phyloP scores from a whole-genome alignment of 2,329 filamentous ascomycete species.

The Emmonsia crescens region DNA sequence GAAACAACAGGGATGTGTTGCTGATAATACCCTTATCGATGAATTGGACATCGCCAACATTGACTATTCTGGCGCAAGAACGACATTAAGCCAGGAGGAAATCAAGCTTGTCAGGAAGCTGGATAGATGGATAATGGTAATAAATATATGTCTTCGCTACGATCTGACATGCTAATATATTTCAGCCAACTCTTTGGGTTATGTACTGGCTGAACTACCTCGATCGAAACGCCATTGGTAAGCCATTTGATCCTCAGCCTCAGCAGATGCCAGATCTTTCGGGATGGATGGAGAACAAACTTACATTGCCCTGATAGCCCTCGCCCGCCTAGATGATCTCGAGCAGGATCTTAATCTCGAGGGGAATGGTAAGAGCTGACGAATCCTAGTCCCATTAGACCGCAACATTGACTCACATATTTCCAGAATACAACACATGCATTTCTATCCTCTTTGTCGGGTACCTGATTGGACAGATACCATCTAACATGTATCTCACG shows the following conservation, averaged over 20 bases:
- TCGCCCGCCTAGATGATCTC: not conserved
- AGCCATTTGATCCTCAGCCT: not conserved
- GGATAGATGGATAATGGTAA: conserved; percentile 1
- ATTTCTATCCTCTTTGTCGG: not conserved
- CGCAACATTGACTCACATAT: not conserved
- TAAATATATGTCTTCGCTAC: not conserved
- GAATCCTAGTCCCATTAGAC: too few species aligned
- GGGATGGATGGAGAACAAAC: not conserved
- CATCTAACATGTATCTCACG: conserved; percentile 23
- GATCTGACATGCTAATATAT: not conserved
- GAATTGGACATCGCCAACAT: not conserved
- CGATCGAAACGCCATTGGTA: not conserved
- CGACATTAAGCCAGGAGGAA: not conserved
- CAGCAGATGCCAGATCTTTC: not conserved
- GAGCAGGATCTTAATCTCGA: not conserved
- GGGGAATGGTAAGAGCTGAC: not conserved
- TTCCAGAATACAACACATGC: not conserved
- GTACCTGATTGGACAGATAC: conserved; percentile 1
- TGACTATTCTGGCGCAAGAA: not conserved
- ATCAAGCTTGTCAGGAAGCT: not conserved
- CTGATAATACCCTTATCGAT: not conserved
- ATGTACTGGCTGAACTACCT: conserved; percentile 1
- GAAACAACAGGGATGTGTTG: not conserved
- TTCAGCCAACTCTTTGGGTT: not conserved
- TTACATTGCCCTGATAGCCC: not conserved